Conservation (phyloP, 202 grass and related monocot genomes). For the Schoenoplectus triqueter region DNA sequence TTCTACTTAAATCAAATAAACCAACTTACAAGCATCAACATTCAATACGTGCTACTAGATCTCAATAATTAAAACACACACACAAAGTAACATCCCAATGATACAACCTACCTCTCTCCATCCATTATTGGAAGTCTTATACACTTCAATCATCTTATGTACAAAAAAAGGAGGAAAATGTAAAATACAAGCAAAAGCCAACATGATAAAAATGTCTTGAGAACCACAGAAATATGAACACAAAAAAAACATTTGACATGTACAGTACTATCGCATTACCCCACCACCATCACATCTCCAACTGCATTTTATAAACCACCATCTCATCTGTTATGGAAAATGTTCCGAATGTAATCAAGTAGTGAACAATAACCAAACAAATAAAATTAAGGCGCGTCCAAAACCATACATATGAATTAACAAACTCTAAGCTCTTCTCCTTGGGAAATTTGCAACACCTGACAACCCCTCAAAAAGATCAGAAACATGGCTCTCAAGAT, state of each 20-base stretch:
- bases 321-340: not conserved
- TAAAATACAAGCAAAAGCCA: slow-evolving; percentile 12
- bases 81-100: not conserved
- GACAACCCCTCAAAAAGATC: slow-evolving; percentile 82
- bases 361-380: slow-evolving; percentile 18
- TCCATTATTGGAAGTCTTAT: slow-evolving; percentile 8
- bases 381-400: not conserved
- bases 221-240: slow-evolving; percentile 22
- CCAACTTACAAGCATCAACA: slow-evolving; percentile 5
- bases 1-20: slow-evolving; percentile 8
- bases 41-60: not conserved
- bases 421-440: slow-evolving; percentile 64
- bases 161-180: slow-evolving; percentile 27
- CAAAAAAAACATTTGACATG: not conserved
- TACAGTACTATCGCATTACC: not conserved
- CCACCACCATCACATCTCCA: slow-evolving; percentile 1
- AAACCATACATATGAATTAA: slow-evolving; percentile 33
- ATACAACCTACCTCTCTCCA: not conserved
- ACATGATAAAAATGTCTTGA: slow-evolving; percentile 6
- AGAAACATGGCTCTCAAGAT: slow-evolving; percentile 77
- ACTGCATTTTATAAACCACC: slow-evolving; percentile 1
- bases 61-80: not conserved
- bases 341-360: not conserved
- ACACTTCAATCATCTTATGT: slow-evolving; percentile 18
- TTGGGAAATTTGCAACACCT: slow-evolving; percentile 55